phyloP scores from a whole-genome alignment of 208 protist species.

The Trypanosoma cruzi region DNA sequence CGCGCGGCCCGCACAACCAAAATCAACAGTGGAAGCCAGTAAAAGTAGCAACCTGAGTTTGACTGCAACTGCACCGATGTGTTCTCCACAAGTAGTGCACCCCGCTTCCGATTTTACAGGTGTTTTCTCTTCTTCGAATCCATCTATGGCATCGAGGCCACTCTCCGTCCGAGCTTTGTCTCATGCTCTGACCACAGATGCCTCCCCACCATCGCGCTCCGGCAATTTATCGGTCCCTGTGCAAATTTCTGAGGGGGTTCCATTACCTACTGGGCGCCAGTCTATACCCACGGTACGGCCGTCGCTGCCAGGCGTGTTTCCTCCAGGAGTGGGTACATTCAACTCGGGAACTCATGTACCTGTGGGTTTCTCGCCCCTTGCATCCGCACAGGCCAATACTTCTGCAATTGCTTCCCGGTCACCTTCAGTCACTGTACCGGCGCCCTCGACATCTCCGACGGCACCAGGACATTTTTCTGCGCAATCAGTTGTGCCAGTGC shows the following conservation, averaged over 20 bases:
- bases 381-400: background rate
- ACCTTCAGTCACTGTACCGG: background rate
- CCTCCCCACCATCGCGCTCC: background rate
- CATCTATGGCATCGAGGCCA: background rate
- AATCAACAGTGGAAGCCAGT: background rate
- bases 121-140: background rate
- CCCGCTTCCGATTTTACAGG: background rate
- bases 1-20: background rate
- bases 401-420: background rate
- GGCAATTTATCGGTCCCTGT: too few species aligned
- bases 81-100: background rate
- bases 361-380: background rate
- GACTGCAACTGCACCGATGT: background rate
- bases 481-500: conserved; percentile 8
- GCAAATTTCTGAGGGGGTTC: background rate
- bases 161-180: background rate
- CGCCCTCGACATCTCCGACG: conserved; percentile 10
- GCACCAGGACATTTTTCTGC: background rate
- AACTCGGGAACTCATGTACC: background rate
- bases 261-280: background rate
- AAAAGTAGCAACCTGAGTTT: background rate
- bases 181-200: background rate
- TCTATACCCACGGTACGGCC: background rate
- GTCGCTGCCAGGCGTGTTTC: background rate
- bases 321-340: background rate